Base-by-base conservation (phyloP, 495 filamentous ascomycete genomes). In the Podospora pseudocomata region DNA sequence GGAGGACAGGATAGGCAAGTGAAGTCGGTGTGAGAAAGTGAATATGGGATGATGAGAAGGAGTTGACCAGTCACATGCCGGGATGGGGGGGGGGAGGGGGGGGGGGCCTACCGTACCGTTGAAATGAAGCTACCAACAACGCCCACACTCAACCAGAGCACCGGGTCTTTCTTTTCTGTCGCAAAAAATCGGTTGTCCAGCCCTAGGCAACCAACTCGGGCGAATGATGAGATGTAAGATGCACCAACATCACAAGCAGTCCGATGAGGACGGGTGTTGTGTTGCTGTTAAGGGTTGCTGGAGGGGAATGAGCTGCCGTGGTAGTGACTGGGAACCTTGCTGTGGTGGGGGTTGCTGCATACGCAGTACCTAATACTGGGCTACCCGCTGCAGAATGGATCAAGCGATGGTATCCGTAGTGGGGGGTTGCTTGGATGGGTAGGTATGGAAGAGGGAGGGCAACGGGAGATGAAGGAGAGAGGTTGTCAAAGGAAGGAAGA, bases 181-280 rank as follows among this genome's bases (percentile, higher is more conserved):
- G 39, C 1, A 18, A 49, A 49, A 49, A 49, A 49, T 49, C 15
- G 39, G 39, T 49, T 49, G 39, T 13, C 39, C 39, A 49, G 39
- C 39, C 39, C 55, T 58, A 58, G 55, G 55, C 55, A 58, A 58
- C 23, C n/a, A 58, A 18, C 55, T 58, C 55, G n/a, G 23, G 55
- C 30, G 32, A 23, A 19, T 63, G 30, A 63, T 44, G 18, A 13
- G 15, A 63, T 49, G 61, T 34, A 63, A 20, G 20, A 39, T 44
- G 32, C 61, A 49, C 61, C 61, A 13, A 63, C 61, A 63, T 63
- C 61, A 44, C 59, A 28, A 63, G 19, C 27, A 32, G 30, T 26
- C 59, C 59, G 26, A 32, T 4, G 23, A 61, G 20, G 16, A 30
- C 30, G 59, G 59, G 59, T 26, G 26, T n/a, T 61, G 59, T 49